These are phyloP conservation scores for Cytospora piceicola DNA, from an alignment of 2,329 filamentous ascomycete species.

Conservation along the genomic window DNA sequence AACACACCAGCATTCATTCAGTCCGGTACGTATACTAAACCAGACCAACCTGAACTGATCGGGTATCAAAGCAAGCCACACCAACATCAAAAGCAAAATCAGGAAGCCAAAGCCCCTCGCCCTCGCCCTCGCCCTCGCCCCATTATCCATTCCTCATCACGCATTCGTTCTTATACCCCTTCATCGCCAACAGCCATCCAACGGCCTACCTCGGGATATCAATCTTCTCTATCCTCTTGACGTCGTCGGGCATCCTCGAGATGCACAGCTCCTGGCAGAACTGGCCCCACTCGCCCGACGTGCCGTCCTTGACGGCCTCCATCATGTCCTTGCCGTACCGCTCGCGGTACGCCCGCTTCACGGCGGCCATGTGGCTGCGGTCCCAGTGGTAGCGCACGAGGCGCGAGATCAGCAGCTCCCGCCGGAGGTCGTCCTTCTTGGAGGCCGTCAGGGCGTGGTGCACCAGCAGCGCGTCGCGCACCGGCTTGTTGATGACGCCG, in stretches of 20 bases:
- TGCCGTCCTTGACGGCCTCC: constrained; percentile 77
- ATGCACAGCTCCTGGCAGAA: constrained; percentile 76
- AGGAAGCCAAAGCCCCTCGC: background rate
- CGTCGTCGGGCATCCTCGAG: constrained; percentile 62
- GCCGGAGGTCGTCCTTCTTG: constrained; percentile 71
- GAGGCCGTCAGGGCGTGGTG: constrained; percentile 85
- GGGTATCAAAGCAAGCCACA: constrained; percentile 3
- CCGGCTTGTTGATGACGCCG: constrained; percentile 92
- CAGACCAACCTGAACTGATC: constrained; percentile 2
- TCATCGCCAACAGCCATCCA: background rate
- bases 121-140: no score
- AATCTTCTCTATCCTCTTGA: constrained; percentile 55
- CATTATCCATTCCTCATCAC: background rate
- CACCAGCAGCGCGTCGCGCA: constrained; percentile 87
- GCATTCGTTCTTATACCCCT: background rate
- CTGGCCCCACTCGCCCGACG: constrained; percentile 74
- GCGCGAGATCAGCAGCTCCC: constrained; percentile 84
- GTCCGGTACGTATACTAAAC: background rate
- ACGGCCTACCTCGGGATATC: constrained; percentile 30
- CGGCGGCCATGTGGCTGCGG: constrained; percentile 73
- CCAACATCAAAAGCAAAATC: background rate
- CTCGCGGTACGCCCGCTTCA: constrained; percentile 79
- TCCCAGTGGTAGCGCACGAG: constrained; percentile 95
- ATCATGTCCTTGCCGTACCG: constrained; percentile 77
- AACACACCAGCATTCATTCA: background rate